Evolutionary conservation across 2,329 filamentous ascomycete genomes (phyloP).

Genomic region (Microcyclosporella mali): DNA sequence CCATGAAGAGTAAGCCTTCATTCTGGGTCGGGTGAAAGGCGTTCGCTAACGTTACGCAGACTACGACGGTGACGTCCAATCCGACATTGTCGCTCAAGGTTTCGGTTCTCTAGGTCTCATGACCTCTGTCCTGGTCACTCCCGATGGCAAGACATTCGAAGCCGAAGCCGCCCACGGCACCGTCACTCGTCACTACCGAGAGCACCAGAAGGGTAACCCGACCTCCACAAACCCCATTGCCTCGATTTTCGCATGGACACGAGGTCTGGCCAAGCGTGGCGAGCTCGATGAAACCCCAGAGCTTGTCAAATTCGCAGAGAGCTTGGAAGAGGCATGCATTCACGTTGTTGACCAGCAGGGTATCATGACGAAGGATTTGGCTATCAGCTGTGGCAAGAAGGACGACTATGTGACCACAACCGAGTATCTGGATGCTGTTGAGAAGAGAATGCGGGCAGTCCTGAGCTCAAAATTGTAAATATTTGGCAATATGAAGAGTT

Average conservation of each 20-base stretch:
- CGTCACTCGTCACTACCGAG: conserved; percentile 95
- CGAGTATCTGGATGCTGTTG: conserved; percentile 88
- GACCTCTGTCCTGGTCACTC: conserved; percentile 96
- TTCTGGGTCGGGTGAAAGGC: background rate
- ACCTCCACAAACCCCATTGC: conserved; percentile 98
- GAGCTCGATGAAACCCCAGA: conserved; percentile 91
- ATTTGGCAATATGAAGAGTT: too few relatives aligned
- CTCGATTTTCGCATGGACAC: conserved; percentile 98
- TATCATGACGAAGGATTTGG: conserved; percentile 99
- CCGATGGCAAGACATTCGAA: conserved; percentile 94
- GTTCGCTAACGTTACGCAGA: conserved; percentile 48
- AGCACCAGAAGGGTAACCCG: conserved; percentile 96
- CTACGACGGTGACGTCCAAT: conserved; percentile 98
- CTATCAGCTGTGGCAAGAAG: conserved; percentile 87
- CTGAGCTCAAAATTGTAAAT: conserved; percentile 68
- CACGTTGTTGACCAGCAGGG: conserved; percentile 90
- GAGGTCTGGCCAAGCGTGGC: conserved; percentile 86
- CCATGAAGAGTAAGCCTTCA: conserved; percentile 79
- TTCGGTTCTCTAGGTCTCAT: conserved; percentile 97
- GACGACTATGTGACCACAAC: conserved; percentile 84
- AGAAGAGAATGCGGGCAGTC: conserved; percentile 75
- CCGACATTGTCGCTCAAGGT: conserved; percentile 94
- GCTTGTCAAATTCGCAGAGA: conserved; percentile 82
- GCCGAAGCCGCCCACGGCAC: conserved; percentile 97
- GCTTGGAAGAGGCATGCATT: conserved; percentile 84